Conservation (phyloP, 139 green algal genomes). For the Tetraselmis striata region DNA sequence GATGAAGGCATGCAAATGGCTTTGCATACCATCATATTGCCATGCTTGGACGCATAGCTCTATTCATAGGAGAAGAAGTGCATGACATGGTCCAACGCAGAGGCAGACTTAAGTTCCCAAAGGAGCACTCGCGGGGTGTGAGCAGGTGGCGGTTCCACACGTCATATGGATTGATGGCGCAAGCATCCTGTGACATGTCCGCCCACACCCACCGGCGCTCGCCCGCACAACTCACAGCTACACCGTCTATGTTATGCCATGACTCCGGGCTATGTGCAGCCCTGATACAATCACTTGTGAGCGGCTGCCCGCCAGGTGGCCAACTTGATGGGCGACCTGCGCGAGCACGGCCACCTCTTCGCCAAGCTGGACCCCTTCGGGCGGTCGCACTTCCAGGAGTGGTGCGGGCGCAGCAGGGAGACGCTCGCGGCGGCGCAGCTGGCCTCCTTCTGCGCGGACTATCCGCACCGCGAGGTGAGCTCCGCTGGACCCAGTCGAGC, state of each 20-base stretch:
- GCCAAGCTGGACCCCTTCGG: conserved; percentile 46
- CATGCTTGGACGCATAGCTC: too few relatives aligned
- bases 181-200: too few relatives aligned
- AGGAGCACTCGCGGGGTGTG: neutral
- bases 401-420: conserved; percentile 22
- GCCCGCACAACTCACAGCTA: neutral
- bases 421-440: conserved; percentile 5
- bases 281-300: too few relatives aligned
- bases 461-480: neutral
- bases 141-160: too few relatives aligned
- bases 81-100: too few relatives aligned
- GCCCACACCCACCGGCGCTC: too few relatives aligned
- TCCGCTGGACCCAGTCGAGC: conserved; percentile 3
- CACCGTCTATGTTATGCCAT: neutral
- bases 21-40: too few relatives aligned
- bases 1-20: too few relatives aligned
- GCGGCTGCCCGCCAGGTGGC: neutral
- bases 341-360: conserved; percentile 42
- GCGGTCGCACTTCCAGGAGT: conserved; percentile 26
- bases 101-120: too few relatives aligned
- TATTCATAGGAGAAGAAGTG: too few relatives aligned
- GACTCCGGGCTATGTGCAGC: neutral
- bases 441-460: neutral
- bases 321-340: conserved; percentile 16
- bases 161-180: too few relatives aligned